phyloP scores from a whole-genome alignment of 108 stramenopile species.

The Seminavis robusta region DNA sequence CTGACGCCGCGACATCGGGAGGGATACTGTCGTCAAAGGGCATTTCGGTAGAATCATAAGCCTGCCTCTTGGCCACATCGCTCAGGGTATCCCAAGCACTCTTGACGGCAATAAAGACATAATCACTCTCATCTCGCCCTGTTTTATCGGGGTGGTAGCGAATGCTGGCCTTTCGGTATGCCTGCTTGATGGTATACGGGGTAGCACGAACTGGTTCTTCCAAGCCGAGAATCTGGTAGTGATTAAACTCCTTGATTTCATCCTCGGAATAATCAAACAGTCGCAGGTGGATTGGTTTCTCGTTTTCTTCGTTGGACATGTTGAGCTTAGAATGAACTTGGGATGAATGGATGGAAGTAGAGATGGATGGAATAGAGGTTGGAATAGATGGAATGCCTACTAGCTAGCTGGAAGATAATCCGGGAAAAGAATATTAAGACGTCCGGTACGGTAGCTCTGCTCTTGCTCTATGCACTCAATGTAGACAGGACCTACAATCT shows the following conservation, averaged over 20 bases:
- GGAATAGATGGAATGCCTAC: too few species aligned
- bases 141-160: slow-evolving; percentile 89
- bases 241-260: slow-evolving; percentile 40
- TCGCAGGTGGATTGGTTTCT: too few species aligned
- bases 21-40: slow-evolving; percentile 96
- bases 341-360: too few species aligned
- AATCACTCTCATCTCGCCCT: slow-evolving; percentile 84
- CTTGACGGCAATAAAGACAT: slow-evolving; percentile 93
- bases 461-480: too few species aligned
- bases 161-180: slow-evolving; percentile 70
- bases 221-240: slow-evolving; percentile 68
- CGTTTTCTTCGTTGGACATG: too few species aligned
- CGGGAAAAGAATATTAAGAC: too few species aligned
- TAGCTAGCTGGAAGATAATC: too few species aligned
- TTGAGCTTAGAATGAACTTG: too few species aligned
- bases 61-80: slow-evolving; percentile 73
- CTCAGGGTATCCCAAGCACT: slow-evolving; percentile 90
- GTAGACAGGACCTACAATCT: too few species aligned
- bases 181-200: slow-evolving; percentile 67
- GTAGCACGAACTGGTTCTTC: slow-evolving; percentile 56
- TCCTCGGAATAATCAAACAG: slow-evolving; percentile 20
- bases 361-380: too few species aligned
- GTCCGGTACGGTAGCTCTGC: too few species aligned
- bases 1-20: slow-evolving; percentile 6
- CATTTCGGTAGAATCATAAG: slow-evolving; percentile 89